Conservation (phyloP, 139 green algal genomes). For the Chlamydomonas eustigma region DNA sequence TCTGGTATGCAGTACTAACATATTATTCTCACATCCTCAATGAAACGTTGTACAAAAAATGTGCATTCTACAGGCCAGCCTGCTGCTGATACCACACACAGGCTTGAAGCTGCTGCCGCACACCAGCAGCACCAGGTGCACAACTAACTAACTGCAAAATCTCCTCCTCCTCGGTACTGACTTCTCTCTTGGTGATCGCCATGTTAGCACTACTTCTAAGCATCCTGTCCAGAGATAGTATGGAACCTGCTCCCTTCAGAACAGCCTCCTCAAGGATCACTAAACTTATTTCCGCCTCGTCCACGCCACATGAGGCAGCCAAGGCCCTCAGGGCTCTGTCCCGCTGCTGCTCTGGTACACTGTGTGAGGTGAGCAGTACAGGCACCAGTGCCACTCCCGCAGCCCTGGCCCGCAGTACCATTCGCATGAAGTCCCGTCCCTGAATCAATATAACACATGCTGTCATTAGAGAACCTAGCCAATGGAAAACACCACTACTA, state of each 20-base stretch:
- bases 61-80: too few species aligned
- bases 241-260: background rate
- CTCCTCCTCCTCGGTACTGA: too few species aligned
- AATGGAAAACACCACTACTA: too few species aligned
- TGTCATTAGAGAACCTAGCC: too few species aligned
- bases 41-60: too few species aligned
- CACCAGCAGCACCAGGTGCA: background rate
- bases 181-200: background rate
- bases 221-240: background rate
- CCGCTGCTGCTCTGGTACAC: background rate
- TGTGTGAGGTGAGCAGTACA: constrained; percentile 1
- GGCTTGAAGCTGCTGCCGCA: background rate
- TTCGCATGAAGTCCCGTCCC: background rate
- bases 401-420: background rate
- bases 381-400: background rate
- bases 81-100: background rate
- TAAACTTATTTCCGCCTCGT: background rate
- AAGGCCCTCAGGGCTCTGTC: background rate
- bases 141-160: background rate
- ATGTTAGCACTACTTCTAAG: background rate
- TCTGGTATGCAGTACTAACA: too few species aligned
- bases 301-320: background rate
- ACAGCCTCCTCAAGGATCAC: background rate
- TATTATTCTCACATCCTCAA: too few species aligned
- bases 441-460: background rate